Evolutionary conservation across 1,284 basidiomycete species (phyloP), one percentile per base, ranked within the genome.

Genomic region (Leccinum insolens): DNA sequence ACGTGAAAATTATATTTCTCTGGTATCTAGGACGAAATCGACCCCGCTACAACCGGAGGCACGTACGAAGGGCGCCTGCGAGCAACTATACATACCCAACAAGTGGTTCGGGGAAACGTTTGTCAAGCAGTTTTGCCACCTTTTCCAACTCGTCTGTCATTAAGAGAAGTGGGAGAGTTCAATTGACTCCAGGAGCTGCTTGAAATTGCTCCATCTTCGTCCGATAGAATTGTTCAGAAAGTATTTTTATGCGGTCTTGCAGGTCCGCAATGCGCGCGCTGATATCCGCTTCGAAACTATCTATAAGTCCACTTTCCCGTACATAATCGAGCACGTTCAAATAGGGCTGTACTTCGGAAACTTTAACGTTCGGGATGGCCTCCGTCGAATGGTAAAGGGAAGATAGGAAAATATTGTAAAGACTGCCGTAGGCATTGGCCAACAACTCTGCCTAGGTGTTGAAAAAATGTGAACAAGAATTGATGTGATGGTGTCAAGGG

Each of bases 71-170:
- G 44, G 34, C 41, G 41, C 17, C 34, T 28, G 59, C 8, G 60
- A 34, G 62, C 61, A 57, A 58, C 15, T 52, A 52, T 3, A 83
- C 88, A 64, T 75, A 95, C 92, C 90, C 90, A 44, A 96, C 82
- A 22, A 98, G 77, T 20, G 94, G 92, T 67, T 93, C 88, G 0
- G 91, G 88, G 80, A 97, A 98, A 70, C 91, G 85, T 78, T 94
- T 95, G 79, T 96, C 92, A 41, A 96, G 83, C 39, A 86, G 80
- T 78, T 97, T 95, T 12, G 93, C 89, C 39, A 85, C 82, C 76
- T 94, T 96, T 81, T 98, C 95, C 11, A 99, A 83, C 83, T 96
- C 96, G 63, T 92, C 90, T 7, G 94, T 93, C 86, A 98, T 88
- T 34, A 92, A 81, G 61, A 97, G 81, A 37, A 95, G 81, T 1